Evolutionary conservation across 2,329 filamentous ascomycete species (phyloP), one percentile per base, ranked within the genome.

Genomic region (Arthrinium puccinioides): DNA sequence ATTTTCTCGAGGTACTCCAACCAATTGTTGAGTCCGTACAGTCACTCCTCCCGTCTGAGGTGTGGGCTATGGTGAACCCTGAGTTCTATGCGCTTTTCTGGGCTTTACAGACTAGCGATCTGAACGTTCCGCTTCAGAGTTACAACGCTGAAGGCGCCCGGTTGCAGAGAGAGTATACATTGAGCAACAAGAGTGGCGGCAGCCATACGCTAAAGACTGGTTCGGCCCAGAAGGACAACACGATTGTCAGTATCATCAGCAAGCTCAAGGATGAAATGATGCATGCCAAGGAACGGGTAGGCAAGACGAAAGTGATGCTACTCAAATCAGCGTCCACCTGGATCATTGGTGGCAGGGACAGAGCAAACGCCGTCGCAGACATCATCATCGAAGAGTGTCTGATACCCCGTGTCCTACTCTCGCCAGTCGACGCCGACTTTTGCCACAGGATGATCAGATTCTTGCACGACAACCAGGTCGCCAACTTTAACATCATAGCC

Each of bases 81-180:
- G 79, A 85, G 21, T 90, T 96, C 56, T 96, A 87, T 53, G 78
- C 85, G 29, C 85, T 84, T 0, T 98, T 98, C 62, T 98, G 92
- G 92, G 82, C 89, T 35, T 70, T 96, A 10, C 82, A 87, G 20
- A 73, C 94, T 4, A 80, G 84, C 31, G 90, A 98, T 55, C 69
- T 96, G 40, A 76, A 78, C 39, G 79, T 89, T 45, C 85, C 86
- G 1, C 78, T 78, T 43, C 73, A 79, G 23, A 84, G 82, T 42
- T 98, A 98, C 55, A 74, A 84, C 32, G 74, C 79, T 13, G 88
- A 94, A 54, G 79, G 82, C 24, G 75, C 78, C 15, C 73, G 79
- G 8, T 68, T 88, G 16, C 76, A 81, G 47, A 77, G 76, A 38
- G 79, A 83, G 52, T 74, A 83, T 32, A 69, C 77, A 23, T 72